Percentiles rank a stretch among this genome's conserved stretches.
Evolutionary conservation across 495 filamentous ascomycete species (phyloP).

Genomic region (Xylaria intraflava): DNA sequence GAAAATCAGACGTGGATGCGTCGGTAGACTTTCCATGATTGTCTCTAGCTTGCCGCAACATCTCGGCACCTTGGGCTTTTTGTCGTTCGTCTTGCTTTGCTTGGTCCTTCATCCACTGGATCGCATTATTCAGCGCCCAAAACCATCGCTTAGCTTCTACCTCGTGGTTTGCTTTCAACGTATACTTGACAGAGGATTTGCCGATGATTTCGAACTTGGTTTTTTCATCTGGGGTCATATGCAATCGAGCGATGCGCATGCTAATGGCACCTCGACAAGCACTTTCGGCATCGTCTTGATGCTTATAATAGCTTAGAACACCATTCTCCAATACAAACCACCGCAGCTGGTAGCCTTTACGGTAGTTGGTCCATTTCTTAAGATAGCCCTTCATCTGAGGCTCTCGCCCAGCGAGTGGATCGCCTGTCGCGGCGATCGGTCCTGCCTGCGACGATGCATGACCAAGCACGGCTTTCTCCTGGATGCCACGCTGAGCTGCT

Average conservation of each 20-base stretch:
- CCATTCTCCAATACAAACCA: slow-evolving; percentile 99
- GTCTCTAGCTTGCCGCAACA: slow-evolving; percentile 67
- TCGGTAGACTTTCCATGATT: slow-evolving; percentile 42
- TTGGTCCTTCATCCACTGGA: slow-evolving; percentile 97
- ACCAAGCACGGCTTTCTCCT: slow-evolving; percentile 91
- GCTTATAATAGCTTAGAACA: slow-evolving; percentile 97
- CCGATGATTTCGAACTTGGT: slow-evolving; percentile 94
- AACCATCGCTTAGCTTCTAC: slow-evolving; percentile 93
- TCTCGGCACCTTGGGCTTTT: slow-evolving; percentile 64
- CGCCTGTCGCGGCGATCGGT: slow-evolving; percentile 48
- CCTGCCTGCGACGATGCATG: slow-evolving; percentile 57
- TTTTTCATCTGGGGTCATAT: slow-evolving; percentile 96
- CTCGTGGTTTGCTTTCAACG: slow-evolving; percentile 92
- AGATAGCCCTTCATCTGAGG: slow-evolving; percentile 97
- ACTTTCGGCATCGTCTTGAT: slow-evolving; percentile 90
- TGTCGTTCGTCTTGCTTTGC: slow-evolving; percentile 79
- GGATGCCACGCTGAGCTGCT: slow-evolving; percentile 88
- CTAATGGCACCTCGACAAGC: slow-evolving; percentile 97
- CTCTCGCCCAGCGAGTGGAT: slow-evolving; percentile 72
- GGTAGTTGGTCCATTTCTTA: slow-evolving; percentile 99
- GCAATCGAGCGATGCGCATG: slow-evolving; percentile 89
- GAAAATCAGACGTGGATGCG: slow-evolving; percentile 35
- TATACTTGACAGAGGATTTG: slow-evolving; percentile 98
- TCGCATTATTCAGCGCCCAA: slow-evolving; percentile 97
- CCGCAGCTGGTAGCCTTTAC: slow-evolving; percentile 87